Base-by-base conservation (phyloP, 129 eudicot genomes). In the Lactuca saligna region DNA sequence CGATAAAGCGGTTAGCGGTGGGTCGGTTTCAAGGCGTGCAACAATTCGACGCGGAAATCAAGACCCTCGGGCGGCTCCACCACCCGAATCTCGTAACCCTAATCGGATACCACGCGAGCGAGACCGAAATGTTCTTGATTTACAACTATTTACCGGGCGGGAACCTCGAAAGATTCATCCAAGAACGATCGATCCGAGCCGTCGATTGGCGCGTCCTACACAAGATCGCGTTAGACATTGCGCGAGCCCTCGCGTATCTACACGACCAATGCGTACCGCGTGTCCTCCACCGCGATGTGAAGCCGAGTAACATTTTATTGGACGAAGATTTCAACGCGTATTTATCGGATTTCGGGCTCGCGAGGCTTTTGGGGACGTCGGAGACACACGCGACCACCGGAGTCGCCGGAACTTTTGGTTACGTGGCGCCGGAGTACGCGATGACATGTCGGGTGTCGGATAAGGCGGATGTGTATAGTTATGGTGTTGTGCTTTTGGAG, bases 381-480 rank as follows among this genome's bases (percentile, higher is more conserved):
- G 97, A 90, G 56, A 90, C 97, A 2, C 97, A 90, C 70, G 97
- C 97, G 5, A 90, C 97, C 2, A 90, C 97, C 0, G 97, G 97
- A 6, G 97, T 90, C 12, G 97, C 97, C 2, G 97, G 97, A 32
- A 90, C 97, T 39, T 90, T 90, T 8, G 97, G 97, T 4, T 90
- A 90, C 56, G 87, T 90, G 25, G 97, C 97, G 8, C 97, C 97
- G 0, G 97, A 90, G 66, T 90, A 90, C 51, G 97, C 97, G 1
- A 88, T 91, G 96, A 88, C 96, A 0, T 91, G 97, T 29, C 97
- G 97, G 11, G 97, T 91, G 5, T 91, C 97, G 0, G 97, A 91
- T 59, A 91, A 91, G 73, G 96, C 94, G 0, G 97, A 91, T 58
- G 97, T 91, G 4, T 91, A 91, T 71, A 91, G 97, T 67, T 91